A percentile compares a stretch with the other conserved stretches of the same genome.
phyloP scores from a whole-genome alignment of 192 early-diverging fungal species.

The Coemansia sp. region DNA sequence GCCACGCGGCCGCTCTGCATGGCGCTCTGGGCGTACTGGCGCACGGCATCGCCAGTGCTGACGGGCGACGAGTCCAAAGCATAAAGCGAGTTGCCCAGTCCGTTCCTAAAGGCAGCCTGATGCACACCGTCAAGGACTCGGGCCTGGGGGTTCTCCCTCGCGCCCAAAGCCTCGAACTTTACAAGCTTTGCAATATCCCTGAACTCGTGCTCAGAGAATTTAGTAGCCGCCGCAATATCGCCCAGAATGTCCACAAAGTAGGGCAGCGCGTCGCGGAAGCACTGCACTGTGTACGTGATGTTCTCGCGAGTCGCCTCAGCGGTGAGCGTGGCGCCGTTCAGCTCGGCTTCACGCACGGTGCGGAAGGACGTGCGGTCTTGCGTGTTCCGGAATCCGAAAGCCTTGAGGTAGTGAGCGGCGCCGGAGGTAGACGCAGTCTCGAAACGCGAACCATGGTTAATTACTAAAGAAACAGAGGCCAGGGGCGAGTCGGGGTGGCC shows the following conservation, averaged over 20 bases:
- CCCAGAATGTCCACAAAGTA: constrained; percentile 85
- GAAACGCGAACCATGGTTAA: constrained; percentile 84
- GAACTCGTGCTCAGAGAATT: constrained; percentile 88
- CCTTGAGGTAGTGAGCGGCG: constrained; percentile 89
- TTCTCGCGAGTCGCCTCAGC: constrained; percentile 81
- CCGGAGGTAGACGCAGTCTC: constrained; percentile 77
- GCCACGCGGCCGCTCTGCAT: constrained; percentile 76
- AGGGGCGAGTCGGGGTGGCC: constrained; percentile 54
- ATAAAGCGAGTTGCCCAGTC: constrained; percentile 94
- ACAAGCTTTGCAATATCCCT: constrained; percentile 64
- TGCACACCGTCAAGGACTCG: constrained; percentile 79
- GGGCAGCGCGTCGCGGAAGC: constrained; percentile 83
- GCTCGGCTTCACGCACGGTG: constrained; percentile 86
- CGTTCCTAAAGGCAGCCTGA: constrained; percentile 87
- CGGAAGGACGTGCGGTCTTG: constrained; percentile 81
- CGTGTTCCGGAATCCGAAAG: constrained; percentile 85
- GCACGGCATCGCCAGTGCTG: constrained; percentile 65
- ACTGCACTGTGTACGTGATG: constrained; percentile 83
- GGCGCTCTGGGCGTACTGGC: constrained; percentile 67
- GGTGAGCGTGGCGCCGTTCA: constrained; percentile 82
- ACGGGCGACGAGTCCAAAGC: constrained; percentile 66
- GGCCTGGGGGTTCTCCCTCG: constrained; percentile 64
- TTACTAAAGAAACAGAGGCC: constrained; percentile 78
- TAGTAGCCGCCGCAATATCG: constrained; percentile 73
- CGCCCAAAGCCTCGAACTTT: constrained; percentile 63